A percentile compares a stretch with the other conserved stretches of the same genome.
Conservation (phyloP, 129 eudicot genomes). For the Arctium lappa region DNA sequence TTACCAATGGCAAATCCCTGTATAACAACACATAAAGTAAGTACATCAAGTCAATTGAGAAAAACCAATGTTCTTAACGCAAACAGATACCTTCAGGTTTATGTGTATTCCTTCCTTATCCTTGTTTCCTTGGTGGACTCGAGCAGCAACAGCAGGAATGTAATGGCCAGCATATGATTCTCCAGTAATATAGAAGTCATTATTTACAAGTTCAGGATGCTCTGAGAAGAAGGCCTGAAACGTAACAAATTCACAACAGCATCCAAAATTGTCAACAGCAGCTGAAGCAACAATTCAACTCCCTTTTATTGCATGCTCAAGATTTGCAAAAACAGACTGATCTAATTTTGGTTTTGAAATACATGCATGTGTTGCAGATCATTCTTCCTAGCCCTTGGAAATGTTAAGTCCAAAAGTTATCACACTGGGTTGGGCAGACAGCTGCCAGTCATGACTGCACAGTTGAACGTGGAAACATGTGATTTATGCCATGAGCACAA, state of each 20-base stretch:
- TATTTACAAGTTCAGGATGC: constrained; percentile 64
- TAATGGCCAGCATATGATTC: constrained; percentile 97
- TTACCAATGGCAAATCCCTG: constrained; percentile 93
- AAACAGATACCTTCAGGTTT: constrained; percentile 56
- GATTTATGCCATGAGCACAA: background rate
- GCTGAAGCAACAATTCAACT: background rate
- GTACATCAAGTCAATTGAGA: constrained; percentile 2
- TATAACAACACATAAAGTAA: constrained; percentile 10
- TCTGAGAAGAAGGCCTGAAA: constrained; percentile 66
- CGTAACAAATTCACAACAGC: background rate
- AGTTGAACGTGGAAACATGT: background rate
- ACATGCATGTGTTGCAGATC: background rate
- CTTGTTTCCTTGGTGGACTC: constrained; percentile 82
- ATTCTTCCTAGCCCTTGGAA: background rate
- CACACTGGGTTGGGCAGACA: background rate
- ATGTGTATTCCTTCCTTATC: constrained; percentile 71
- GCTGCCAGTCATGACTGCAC: background rate
- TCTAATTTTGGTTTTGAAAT: background rate
- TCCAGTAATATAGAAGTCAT: constrained; percentile 86
- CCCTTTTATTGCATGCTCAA: background rate
- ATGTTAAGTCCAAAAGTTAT: background rate
- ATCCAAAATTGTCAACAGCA: background rate
- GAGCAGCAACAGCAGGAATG: constrained; percentile 85
- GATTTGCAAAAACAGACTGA: background rate
- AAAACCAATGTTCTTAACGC: background rate